Evolutionary conservation across 2,329 filamentous ascomycete species (phyloP).

Genomic region (Colletotrichum tropicicola): DNA sequence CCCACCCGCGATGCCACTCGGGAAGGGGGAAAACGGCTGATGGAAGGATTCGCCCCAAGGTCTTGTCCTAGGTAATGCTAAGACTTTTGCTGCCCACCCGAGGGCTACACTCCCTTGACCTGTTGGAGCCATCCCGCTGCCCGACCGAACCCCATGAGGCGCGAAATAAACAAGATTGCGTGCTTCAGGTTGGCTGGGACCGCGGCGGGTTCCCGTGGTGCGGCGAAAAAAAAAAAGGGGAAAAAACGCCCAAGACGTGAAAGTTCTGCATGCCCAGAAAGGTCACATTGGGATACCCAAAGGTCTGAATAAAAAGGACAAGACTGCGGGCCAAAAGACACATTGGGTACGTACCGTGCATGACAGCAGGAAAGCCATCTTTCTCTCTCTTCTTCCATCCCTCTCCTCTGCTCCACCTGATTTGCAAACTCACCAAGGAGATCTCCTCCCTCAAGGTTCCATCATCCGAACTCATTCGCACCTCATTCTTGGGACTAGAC

Average conservation of each 20-base stretch:
- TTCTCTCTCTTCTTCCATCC: not conserved
- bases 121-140: not conserved
- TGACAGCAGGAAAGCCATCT: not conserved
- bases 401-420: not conserved
- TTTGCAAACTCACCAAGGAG: not conserved
- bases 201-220: not conserved
- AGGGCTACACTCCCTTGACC: not conserved
- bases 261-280: not conserved
- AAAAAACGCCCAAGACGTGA: not conserved
- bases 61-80: slow-evolving; percentile 31
- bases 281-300: not conserved
- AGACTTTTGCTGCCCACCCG: not conserved
- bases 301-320: not conserved
- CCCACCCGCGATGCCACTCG: not conserved
- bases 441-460: slow-evolving; percentile 4
- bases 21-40: not conserved
- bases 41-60: slow-evolving; percentile 17
- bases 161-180: slow-evolving; percentile 26
- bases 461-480: slow-evolving; percentile 5
- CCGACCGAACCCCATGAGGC: slow-evolving; percentile 6
- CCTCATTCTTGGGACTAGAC: not conserved
- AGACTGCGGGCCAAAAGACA: not conserved
- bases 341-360: slow-evolving; percentile 3
- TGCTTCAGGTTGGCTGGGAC: not conserved
- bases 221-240: not conserved